phyloP scores from a whole-genome alignment of 1,284 basidiomycete genomes.

The Ceratobasidium sp. region DNA sequence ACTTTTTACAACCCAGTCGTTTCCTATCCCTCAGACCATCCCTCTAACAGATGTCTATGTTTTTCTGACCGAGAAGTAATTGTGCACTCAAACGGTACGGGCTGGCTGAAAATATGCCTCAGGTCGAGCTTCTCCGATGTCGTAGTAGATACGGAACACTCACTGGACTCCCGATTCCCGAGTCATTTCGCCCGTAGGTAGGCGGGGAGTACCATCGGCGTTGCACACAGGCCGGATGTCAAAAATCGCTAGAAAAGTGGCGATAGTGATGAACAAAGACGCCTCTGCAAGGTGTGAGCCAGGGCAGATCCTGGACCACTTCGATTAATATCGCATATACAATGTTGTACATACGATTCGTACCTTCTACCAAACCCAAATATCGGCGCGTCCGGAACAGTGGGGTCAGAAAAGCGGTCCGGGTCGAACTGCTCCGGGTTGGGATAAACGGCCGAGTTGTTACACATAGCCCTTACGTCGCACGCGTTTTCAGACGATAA shows the following conservation, averaged over 20 bases:
- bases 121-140: neutral
- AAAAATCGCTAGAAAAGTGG: slow-evolving; percentile 51
- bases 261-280: slow-evolving; percentile 39
- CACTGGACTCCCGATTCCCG: neutral
- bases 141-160: neutral
- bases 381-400: slow-evolving; percentile 55
- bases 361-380: slow-evolving; percentile 62
- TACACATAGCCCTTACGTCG: slow-evolving; percentile 49
- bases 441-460: slow-evolving; percentile 49
- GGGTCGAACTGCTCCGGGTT: slow-evolving; percentile 51
- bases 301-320: slow-evolving; percentile 46
- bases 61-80: slow-evolving; percentile 25
- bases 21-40: no score
- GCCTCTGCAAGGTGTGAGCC: slow-evolving; percentile 37
- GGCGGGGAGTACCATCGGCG: slow-evolving; percentile 44
- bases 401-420: slow-evolving; percentile 51
- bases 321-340: neutral
- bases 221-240: slow-evolving; percentile 49
- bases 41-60: slow-evolving; percentile 5
- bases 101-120: neutral
- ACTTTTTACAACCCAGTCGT: no score
- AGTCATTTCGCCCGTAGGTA: no score
- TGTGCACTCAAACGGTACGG: slow-evolving; percentile 12
- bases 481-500: neutral
- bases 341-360: no score